phyloP scores from a whole-genome alignment of 805 yeast genomes.

The Pichia gijzeniarum region DNA sequence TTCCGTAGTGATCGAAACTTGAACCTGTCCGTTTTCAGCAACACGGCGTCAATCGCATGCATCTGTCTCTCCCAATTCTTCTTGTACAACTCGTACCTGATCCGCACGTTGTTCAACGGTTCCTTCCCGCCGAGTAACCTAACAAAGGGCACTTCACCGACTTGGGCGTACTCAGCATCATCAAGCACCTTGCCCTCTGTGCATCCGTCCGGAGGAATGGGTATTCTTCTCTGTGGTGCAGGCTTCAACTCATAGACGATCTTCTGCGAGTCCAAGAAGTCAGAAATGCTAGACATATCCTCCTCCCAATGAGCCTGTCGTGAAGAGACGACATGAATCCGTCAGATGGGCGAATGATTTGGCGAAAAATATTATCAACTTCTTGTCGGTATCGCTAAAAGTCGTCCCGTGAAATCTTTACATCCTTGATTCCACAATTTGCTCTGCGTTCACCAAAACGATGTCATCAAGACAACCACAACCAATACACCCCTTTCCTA shows the following conservation, averaged over 20 bases:
- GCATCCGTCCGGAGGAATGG: conserved; percentile 4
- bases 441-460: not conserved
- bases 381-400: too few species aligned
- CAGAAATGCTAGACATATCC: conserved; percentile 1
- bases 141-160: conserved; percentile 33
- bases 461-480: not conserved
- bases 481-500: conserved; percentile 26
- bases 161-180: conserved; percentile 1
- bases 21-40: conserved; percentile 31
- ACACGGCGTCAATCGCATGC: conserved; percentile 24
- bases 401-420: too few species aligned
- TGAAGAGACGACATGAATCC: not conserved
- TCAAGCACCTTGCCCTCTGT: conserved; percentile 6
- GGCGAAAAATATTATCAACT: too few species aligned
- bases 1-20: conserved; percentile 29
- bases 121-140: conserved; percentile 40
- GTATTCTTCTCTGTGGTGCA: not conserved
- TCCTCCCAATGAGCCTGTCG: not conserved
- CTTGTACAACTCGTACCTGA: conserved; percentile 37
- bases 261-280: conserved; percentile 28
- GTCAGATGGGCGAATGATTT: too few species aligned
- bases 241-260: conserved; percentile 25
- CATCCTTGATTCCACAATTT: too few species aligned
- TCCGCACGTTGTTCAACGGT: conserved; percentile 29
- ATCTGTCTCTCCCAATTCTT: conserved; percentile 34